Conservation (phyloP, 768 basidiomycete species). For the Favolaschia claudopus region DNA sequence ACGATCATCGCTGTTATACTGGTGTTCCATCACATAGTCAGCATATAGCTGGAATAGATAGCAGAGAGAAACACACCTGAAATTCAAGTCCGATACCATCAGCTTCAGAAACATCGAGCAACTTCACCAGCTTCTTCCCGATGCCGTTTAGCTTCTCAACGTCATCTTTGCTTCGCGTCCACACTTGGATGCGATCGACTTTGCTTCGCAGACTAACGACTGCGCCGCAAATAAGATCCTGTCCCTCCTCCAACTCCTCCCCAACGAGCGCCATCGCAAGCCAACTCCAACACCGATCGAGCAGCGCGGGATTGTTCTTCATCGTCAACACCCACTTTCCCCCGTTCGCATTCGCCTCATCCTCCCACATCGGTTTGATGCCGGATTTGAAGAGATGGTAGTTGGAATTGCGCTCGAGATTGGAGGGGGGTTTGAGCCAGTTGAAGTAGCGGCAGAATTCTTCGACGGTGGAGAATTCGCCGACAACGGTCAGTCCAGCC, state of each 20-base stretch:
- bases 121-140: conserved; percentile 82
- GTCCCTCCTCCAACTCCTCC: conserved; percentile 75
- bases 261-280: conserved; percentile 92
- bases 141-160: conserved; percentile 85
- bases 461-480: conserved; percentile 91
- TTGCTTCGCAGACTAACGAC: conserved; percentile 89
- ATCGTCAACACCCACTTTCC: conserved; percentile 97
- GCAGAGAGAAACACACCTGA: conserved; percentile 62
- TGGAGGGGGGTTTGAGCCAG: conserved; percentile 92
- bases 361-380: conserved; percentile 98
- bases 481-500: conserved; percentile 85
- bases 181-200: conserved; percentile 90
- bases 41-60: not conserved
- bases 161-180: conserved; percentile 88
- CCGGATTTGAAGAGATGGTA: conserved; percentile 95
- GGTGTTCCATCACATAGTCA: not conserved
- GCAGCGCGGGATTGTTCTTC: conserved; percentile 78
- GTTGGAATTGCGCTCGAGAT: conserved; percentile 89
- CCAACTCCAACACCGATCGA: conserved; percentile 92
- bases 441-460: conserved; percentile 92
- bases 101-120: conserved; percentile 84
- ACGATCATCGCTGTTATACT: conserved; percentile 91
- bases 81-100: conserved; percentile 90
- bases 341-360: conserved; percentile 87
- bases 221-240: conserved; percentile 81